phyloP scores from a whole-genome alignment of 495 filamentous ascomycete species.

The Chaetomidium leptoderma region DNA sequence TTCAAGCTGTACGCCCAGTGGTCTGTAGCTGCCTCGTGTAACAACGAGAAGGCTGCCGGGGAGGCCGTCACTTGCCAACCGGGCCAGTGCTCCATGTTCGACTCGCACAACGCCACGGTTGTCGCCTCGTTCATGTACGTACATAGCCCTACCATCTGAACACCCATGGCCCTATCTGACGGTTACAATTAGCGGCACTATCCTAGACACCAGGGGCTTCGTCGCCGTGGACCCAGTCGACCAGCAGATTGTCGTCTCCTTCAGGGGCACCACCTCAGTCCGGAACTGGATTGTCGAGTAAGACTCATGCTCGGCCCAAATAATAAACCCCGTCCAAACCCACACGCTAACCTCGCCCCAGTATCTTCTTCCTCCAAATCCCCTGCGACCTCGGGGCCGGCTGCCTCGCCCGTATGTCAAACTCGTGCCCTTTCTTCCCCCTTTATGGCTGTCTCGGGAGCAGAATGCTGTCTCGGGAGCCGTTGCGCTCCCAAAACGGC shows the following conservation, averaged over 20 bases:
- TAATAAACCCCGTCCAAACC: neutral
- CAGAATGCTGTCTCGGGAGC: too few species aligned
- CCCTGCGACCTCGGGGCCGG: slow-evolving; percentile 32
- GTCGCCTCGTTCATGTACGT: slow-evolving; percentile 60
- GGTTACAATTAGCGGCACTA: slow-evolving; percentile 38
- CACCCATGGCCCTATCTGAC: neutral
- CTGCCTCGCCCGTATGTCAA: slow-evolving; percentile 37
- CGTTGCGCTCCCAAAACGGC: too few species aligned
- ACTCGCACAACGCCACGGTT: slow-evolving; percentile 50
- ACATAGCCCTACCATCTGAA: neutral
- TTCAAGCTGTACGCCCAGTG: slow-evolving; percentile 66
- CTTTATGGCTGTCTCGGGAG: too few species aligned
- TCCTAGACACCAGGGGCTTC: slow-evolving; percentile 64
- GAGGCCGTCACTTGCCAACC: slow-evolving; percentile 53
- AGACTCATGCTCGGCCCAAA: slow-evolving; percentile 29
- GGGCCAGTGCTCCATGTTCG: slow-evolving; percentile 56
- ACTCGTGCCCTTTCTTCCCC: too few species aligned
- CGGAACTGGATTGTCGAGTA: slow-evolving; percentile 65
- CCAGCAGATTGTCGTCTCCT: slow-evolving; percentile 59
- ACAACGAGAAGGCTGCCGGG: slow-evolving; percentile 47
- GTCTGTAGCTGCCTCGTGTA: slow-evolving; percentile 66
- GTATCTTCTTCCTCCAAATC: slow-evolving; percentile 32
- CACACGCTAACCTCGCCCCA: slow-evolving; percentile 11
- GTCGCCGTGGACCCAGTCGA: slow-evolving; percentile 62
- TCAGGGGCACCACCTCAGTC: slow-evolving; percentile 61